Percentiles rank a stretch among this genome's conserved stretches.
Evolutionary conservation across 345 rosid species (phyloP).

Genomic region (Boechera retrofracta): DNA sequence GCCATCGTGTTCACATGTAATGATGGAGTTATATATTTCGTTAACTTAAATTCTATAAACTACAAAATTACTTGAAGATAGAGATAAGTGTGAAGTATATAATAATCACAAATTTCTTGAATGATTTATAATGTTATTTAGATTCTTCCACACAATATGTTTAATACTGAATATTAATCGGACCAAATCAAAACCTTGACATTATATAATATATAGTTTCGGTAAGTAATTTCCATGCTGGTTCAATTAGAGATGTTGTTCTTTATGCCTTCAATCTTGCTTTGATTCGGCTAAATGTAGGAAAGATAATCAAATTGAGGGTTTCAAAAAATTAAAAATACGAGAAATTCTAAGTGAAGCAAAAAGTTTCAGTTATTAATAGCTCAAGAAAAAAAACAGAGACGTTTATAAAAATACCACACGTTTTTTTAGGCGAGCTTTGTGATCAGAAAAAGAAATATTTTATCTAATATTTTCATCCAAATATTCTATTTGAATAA

Average conservation of each 20-base stretch:
- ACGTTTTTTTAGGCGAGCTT: too few species aligned
- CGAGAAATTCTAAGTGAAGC: too few species aligned
- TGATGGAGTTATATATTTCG: neutral
- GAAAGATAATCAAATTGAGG: too few species aligned
- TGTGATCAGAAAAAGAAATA: too few species aligned
- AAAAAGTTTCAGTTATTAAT: too few species aligned
- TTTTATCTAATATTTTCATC: too few species aligned
- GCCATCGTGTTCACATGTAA: conserved; percentile 3
- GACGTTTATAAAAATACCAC: too few species aligned
- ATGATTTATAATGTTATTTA: neutral
- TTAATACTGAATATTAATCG: neutral
- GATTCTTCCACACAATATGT: conserved; percentile 1
- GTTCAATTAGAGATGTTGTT: neutral
- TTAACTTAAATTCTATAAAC: neutral
- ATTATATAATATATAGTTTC: neutral
- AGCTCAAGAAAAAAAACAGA: too few species aligned
- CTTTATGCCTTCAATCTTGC: neutral
- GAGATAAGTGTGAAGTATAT: neutral
- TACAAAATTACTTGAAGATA: neutral
- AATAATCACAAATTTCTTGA: neutral
- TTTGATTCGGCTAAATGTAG: neutral
- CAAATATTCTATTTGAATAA: too few species aligned
- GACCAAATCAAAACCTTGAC: neutral
- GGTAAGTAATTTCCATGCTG: conserved; percentile 1
- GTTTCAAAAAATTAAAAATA: too few species aligned